phyloP scores from a whole-genome alignment of 2,329 filamentous ascomycete genomes.

The Colletotrichum filicis region DNA sequence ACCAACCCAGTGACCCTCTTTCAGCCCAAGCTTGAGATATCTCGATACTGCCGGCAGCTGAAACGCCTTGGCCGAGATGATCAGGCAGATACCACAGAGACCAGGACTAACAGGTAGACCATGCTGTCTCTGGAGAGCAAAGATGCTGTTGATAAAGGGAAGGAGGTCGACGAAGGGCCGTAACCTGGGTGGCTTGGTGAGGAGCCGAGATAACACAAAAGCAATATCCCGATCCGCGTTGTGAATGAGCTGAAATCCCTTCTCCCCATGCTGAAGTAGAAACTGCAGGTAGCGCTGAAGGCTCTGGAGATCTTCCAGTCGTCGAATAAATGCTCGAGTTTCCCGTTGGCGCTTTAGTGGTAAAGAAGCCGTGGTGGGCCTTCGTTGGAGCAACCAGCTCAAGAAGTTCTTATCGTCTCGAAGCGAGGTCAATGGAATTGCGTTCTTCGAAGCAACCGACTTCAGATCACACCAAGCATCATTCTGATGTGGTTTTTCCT shows the following conservation, averaged over 20 bases:
- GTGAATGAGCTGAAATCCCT: neutral
- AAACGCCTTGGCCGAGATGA: slow-evolving; percentile 42
- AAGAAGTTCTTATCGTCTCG: slow-evolving; percentile 46
- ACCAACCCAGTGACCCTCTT: slow-evolving; percentile 13
- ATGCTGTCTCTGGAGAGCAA: slow-evolving; percentile 44
- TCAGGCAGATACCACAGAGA: slow-evolving; percentile 45
- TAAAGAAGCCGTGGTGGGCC: neutral
- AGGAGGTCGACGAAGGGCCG: slow-evolving; percentile 41
- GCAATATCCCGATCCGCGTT: slow-evolving; percentile 1
- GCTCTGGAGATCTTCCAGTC: neutral
- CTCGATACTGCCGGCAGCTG: slow-evolving; percentile 5
- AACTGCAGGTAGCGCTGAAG: neutral
- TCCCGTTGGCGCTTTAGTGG: neutral
- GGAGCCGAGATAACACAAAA: neutral
- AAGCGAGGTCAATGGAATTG: slow-evolving; percentile 42
- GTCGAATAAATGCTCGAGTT: neutral
- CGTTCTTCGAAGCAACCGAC: slow-evolving; percentile 40
- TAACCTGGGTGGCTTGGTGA: neutral
- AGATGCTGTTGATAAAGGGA: slow-evolving; percentile 54
- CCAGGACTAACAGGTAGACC: slow-evolving; percentile 39
- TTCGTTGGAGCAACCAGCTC: slow-evolving; percentile 49
- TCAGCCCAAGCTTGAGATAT: slow-evolving; percentile 23
- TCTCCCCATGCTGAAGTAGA: neutral
- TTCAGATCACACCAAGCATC: neutral
- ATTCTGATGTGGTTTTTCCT: neutral